Evolutionary conservation across 352 stramenopile species (phyloP).

Genomic region (Pelagophyceae sp.): DNA sequence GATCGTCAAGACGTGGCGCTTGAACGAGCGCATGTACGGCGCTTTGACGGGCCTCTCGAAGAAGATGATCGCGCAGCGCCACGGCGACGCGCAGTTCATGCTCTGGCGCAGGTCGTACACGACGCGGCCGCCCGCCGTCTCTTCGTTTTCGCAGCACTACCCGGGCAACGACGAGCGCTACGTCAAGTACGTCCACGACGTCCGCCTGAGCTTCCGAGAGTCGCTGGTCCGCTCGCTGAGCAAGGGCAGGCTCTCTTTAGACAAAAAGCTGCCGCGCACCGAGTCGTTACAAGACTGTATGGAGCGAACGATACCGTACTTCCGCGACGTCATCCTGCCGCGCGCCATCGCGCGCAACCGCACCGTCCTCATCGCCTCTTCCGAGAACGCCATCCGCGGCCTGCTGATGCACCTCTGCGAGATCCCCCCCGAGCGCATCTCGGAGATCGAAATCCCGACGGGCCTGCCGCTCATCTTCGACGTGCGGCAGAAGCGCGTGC

Average conservation of each 20-base stretch:
- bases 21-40: constrained; percentile 88
- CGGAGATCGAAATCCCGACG: constrained; percentile 89
- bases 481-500: constrained; percentile 62
- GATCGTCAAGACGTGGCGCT: constrained; percentile 70
- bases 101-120: constrained; percentile 59
- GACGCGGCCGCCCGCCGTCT: constrained; percentile 41
- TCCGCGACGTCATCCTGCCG: constrained; percentile 76
- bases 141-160: constrained; percentile 52
- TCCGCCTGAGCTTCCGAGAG: constrained; percentile 49
- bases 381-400: constrained; percentile 91
- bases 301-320: constrained; percentile 83
- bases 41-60: constrained; percentile 83
- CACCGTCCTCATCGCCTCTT: constrained; percentile 86
- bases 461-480: constrained; percentile 91
- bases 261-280: constrained; percentile 59
- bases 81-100: constrained; percentile 80
- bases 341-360: constrained; percentile 74
- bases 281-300: constrained; percentile 81
- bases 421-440: constrained; percentile 88
- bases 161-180: constrained; percentile 64
- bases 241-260: constrained; percentile 40
- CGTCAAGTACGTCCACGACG: constrained; percentile 56
- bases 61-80: constrained; percentile 81
- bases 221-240: constrained; percentile 53
- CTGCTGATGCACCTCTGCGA: constrained; percentile 94